Percentiles rank a stretch among this genome's conserved stretches.
Conservation (phyloP, 306 rosid species). For the Ochetophila trinervis region DNA sequence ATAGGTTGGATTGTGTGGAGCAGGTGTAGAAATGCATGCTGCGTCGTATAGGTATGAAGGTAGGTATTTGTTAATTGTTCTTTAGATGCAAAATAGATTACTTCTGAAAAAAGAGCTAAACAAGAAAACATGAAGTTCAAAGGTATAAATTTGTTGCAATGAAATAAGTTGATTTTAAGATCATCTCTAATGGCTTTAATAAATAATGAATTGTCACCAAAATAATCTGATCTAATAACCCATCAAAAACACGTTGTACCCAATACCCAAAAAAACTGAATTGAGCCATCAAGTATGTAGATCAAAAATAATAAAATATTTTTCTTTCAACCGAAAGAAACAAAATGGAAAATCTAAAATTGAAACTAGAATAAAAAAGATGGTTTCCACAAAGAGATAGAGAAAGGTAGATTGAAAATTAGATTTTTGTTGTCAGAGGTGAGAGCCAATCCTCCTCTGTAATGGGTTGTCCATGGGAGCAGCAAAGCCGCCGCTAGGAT, state of each 20-base stretch:
- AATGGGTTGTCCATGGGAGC: conserved; percentile 67
- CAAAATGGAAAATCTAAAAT: neutral
- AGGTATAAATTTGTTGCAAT: too few species aligned
- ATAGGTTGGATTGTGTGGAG: too few species aligned
- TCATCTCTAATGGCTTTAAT: too few species aligned
- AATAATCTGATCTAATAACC: conserved; percentile 3
- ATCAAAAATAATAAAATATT: neutral
- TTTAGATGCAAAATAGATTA: too few species aligned
- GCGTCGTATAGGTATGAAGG: too few species aligned
- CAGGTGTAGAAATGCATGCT: too few species aligned
- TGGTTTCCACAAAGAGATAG: neutral
- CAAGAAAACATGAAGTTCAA: too few species aligned
- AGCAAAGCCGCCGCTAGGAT: conserved; percentile 49
- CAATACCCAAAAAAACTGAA: neutral
- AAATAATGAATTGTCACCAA: neutral
- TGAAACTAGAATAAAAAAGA: neutral
- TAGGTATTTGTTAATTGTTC: too few species aligned
- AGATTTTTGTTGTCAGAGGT: conserved; percentile 85
- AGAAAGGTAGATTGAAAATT: conserved; percentile 63
- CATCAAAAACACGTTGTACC: too few species aligned
- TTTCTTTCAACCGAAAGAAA: neutral
- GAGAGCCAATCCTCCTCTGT: conserved; percentile 91
- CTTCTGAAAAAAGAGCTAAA: too few species aligned
- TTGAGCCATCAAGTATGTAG: neutral
- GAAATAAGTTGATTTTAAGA: too few species aligned